Evolutionary conservation across 2,329 filamentous ascomycete genomes (phyloP).

Genomic region (Cladophialophora psammophila): DNA sequence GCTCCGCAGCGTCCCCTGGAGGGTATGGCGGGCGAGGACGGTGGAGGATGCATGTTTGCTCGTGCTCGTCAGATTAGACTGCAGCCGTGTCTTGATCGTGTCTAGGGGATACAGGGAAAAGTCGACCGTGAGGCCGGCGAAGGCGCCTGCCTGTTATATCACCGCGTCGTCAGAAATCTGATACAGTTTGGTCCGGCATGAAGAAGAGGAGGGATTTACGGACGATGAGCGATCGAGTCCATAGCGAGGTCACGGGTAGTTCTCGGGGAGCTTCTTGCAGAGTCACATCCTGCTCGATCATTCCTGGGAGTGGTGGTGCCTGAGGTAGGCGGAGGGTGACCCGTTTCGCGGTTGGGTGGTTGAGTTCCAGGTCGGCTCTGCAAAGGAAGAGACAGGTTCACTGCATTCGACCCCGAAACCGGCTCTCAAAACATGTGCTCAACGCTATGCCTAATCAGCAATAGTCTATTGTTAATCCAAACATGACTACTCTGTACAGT

Average conservation of each 20-base stretch:
- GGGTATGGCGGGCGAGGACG: constrained; percentile 52
- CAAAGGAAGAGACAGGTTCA: not conserved
- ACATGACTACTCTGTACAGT: too few species aligned
- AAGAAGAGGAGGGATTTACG: constrained; percentile 33
- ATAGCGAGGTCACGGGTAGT: constrained; percentile 50
- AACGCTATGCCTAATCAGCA: too few species aligned
- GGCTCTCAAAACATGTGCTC: too few species aligned
- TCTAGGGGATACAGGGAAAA: constrained; percentile 97
- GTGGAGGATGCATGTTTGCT: constrained; percentile 63
- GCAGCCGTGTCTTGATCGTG: constrained; percentile 96
- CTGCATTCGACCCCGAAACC: not conserved
- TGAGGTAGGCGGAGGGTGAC: not conserved
- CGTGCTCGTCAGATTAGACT: constrained; percentile 69
- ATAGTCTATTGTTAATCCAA: too few species aligned
- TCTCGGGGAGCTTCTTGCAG: constrained; percentile 25
- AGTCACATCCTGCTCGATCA: constrained; percentile 37
- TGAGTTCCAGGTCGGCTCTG: not conserved
- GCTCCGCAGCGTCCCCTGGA: constrained; percentile 84
- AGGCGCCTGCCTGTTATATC: constrained; percentile 72
- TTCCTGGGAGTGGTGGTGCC: constrained; percentile 20
- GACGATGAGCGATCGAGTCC: constrained; percentile 51
- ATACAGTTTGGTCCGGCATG: not conserved
- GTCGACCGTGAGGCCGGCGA: constrained; percentile 96
- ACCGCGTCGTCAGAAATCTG: constrained; percentile 20
- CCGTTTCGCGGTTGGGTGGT: not conserved